Conservation (phyloP, 2,329 filamentous ascomycete species). For the Aspergillus tanneri region DNA sequence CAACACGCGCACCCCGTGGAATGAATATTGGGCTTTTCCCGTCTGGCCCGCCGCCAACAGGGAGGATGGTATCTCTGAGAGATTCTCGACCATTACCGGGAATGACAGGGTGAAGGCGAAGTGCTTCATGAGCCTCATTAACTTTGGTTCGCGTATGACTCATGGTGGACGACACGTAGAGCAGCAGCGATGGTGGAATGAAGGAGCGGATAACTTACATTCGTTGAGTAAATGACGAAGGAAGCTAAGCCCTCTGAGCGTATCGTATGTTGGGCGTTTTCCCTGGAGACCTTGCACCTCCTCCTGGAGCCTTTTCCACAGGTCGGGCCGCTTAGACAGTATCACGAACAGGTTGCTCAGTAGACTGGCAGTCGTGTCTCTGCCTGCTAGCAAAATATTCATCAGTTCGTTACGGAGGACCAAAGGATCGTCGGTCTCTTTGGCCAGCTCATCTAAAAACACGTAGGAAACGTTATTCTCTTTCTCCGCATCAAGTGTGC, state of each 20-base stretch:
- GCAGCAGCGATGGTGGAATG: background rate
- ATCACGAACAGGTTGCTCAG: slow-evolving; percentile 39
- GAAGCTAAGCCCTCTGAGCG: no score
- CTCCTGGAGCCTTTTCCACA: no score
- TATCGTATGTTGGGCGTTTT: no score
- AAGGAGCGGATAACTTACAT: no score
- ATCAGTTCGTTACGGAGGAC: background rate
- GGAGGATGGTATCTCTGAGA: slow-evolving; percentile 67
- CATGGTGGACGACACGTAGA: no score
- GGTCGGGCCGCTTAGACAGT: background rate
- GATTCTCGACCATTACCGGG: slow-evolving; percentile 72
- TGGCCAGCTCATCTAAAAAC: background rate
- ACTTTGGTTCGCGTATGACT: no score
- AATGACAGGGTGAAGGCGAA: slow-evolving; percentile 72
- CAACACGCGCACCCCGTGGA: slow-evolving; percentile 45
- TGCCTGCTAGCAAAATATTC: slow-evolving; percentile 69
- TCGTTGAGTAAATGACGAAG: no score
- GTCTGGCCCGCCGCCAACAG: slow-evolving; percentile 55
- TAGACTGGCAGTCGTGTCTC: slow-evolving; percentile 76
- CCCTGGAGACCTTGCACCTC: no score
- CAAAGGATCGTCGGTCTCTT: background rate
- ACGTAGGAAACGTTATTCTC: background rate
- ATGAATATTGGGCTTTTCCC: slow-evolving; percentile 42
- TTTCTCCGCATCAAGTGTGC: background rate
- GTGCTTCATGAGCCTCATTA: no score